Percentiles rank a stretch among this genome's conserved stretches.
Conservation (phyloP, 345 rosid species). For the Triadica sebifera region DNA sequence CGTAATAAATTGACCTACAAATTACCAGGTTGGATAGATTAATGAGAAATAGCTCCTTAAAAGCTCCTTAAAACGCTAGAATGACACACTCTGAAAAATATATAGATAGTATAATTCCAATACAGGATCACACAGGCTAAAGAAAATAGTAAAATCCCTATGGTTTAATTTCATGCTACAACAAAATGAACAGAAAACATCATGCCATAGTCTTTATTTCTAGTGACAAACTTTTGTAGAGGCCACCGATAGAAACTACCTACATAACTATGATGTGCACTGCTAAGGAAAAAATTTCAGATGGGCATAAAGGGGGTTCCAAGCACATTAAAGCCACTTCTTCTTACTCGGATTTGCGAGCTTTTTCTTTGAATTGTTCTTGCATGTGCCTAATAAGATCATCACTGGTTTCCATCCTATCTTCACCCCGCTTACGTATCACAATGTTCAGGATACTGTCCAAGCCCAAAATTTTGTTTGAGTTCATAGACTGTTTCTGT, state of each 20-base stretch:
- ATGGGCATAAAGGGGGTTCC: neutral
- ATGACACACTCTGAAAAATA: neutral
- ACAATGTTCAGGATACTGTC: conserved; percentile 94
- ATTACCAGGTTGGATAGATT: conserved; percentile 31
- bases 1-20: conserved; percentile 97
- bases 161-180: neutral
- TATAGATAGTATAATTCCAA: neutral
- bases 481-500: conserved; percentile 73
- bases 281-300: conserved; percentile 13
- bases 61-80: neutral
- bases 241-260: neutral
- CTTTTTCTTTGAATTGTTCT: conserved; percentile 96
- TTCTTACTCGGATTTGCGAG: conserved; percentile 97
- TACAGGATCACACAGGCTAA: neutral
- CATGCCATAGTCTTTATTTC: neutral
- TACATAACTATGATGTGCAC: neutral
- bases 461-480: conserved; percentile 81
- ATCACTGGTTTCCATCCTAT: conserved; percentile 88
- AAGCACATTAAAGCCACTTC: conserved; percentile 21
- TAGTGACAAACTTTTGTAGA: no score
- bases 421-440: conserved; percentile 87
- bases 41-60: conserved; percentile 19
- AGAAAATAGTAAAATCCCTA: neutral
- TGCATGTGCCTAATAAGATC: conserved; percentile 97
- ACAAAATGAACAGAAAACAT: neutral